Evolutionary conservation across 2,329 filamentous ascomycete species (phyloP), one percentile per base, ranked within the genome.

Genomic region (Cercospora canescens): DNA sequence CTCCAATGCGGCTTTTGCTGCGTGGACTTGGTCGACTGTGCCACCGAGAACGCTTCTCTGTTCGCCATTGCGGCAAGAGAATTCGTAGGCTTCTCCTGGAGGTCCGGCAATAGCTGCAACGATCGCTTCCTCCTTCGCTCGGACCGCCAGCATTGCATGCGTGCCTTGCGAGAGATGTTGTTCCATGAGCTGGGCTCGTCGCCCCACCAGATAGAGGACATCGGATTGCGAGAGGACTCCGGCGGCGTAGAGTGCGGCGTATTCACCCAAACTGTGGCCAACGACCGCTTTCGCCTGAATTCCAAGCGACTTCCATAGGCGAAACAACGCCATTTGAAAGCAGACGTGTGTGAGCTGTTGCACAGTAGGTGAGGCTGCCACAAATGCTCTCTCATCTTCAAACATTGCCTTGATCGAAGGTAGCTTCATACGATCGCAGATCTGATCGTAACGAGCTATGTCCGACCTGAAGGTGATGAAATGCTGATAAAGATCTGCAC

Each of bases 321-420:
- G 55, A 4, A 65, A 61, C 24, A 83, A 68, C 18, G 79, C 80
- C 54, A 85, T 81, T 68, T 84, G 74, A 1, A 81, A 60, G 62
- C 72, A 78, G 4, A 78, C 73, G 2, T 74, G 67, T 3, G 78
- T 80, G 2, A 84, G 72, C 50, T 84, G 82, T 14, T 71, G 67
- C 28, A 68, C 48, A 2, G 70, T 64, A 18, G 64, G 61, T 18
- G 61, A 35, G 9, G 60, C 45, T 45, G 68, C 28, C 16, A 67
- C 32, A 32, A 70, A 55, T 7, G 37, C 11, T 16, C 52, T 32
- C 2, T 50, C 41, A 28, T 65, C 66, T 37, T 74, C 67, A 32
- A 76, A 62, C 21, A 69, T 63, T 21, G 69, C 67, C 26, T 72
- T 37, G 41, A 80, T 71, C 6, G 68, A 70, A 7, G 76, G 75